phyloP scores from a whole-genome alignment of 1,139 yeast genomes.

The Scheffersomyces stambukii region DNA sequence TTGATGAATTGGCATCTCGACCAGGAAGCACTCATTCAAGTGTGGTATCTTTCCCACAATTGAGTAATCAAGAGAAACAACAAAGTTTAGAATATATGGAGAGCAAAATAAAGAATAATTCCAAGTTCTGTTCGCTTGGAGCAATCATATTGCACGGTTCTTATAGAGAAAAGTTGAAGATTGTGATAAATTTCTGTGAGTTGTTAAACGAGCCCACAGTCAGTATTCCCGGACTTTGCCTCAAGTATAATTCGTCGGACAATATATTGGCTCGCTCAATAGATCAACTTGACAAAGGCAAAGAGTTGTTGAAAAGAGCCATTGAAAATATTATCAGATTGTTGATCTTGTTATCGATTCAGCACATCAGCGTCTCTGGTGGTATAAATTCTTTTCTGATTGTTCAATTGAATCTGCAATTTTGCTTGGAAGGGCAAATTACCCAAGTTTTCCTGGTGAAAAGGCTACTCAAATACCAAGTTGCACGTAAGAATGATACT shows the following conservation, averaged over 20 bases:
- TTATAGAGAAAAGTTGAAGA: conserved; percentile 28
- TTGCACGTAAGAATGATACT: too few relatives aligned
- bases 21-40: conserved; percentile 22
- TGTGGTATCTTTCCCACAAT: conserved; percentile 15
- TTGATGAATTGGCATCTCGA: conserved; percentile 22
- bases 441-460: conserved; percentile 3
- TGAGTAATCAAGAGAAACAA: conserved; percentile 5
- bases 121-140: conserved; percentile 18
- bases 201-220: conserved; percentile 10
- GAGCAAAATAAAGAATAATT: conserved; percentile 9
- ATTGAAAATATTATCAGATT: conserved; percentile 1
- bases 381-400: conserved; percentile 5
- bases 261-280: conserved; percentile 3
- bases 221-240: conserved; percentile 6
- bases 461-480: conserved; percentile 1
- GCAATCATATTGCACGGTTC: conserved; percentile 27
- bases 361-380: conserved; percentile 1
- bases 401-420: too few relatives aligned
- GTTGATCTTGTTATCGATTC: conserved; percentile 2
- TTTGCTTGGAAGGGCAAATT: too few relatives aligned
- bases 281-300: conserved; percentile 2
- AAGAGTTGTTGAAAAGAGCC: not conserved
- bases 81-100: conserved; percentile 1
- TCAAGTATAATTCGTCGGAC: conserved; percentile 5
- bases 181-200: conserved; percentile 21